Percentiles rank a stretch among this genome's conserved stretches.
Evolutionary conservation across 495 filamentous ascomycete genomes (phyloP).

Genomic region (Hypoxylon lienhwacheense): DNA sequence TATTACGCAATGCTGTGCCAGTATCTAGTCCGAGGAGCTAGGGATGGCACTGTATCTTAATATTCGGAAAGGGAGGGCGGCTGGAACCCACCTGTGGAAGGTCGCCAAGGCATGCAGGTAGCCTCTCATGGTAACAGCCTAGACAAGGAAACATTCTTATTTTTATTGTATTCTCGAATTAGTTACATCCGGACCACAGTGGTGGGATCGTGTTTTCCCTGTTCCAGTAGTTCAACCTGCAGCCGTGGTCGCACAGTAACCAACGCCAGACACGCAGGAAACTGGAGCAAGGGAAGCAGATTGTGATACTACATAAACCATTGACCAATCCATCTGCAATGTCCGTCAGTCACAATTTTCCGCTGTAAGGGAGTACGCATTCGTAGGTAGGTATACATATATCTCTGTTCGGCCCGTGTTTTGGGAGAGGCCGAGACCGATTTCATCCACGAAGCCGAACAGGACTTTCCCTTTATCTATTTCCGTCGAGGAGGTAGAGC

Average conservation of each 20-base stretch:
- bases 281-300: background rate
- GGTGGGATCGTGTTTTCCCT: slow-evolving; percentile 26
- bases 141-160: background rate
- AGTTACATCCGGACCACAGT: slow-evolving; percentile 22
- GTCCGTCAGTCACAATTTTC: slow-evolving; percentile 13
- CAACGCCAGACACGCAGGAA: slow-evolving; percentile 18
- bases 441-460: background rate
- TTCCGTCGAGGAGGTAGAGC: background rate
- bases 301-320: slow-evolving; percentile 25
- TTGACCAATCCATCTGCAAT: slow-evolving; percentile 5
- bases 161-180: slow-evolving; percentile 18
- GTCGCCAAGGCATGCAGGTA: slow-evolving; percentile 31
- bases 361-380: background rate
- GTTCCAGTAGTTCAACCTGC: slow-evolving; percentile 6
- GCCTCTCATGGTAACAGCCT: slow-evolving; percentile 26
- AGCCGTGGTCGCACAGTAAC: slow-evolving; percentile 15
- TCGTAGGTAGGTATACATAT: no score
- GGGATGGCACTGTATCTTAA: background rate
- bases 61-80: background rate
- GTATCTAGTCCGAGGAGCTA: background rate
- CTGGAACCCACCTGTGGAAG: slow-evolving; percentile 1
- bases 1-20: no score
- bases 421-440: slow-evolving; percentile 6
- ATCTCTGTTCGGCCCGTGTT: slow-evolving; percentile 12
- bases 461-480: background rate